These are phyloP conservation scores for Colletotrichum plurivorum DNA, from an alignment of 2,329 filamentous ascomycete genomes.

Conservation along the genomic window DNA sequence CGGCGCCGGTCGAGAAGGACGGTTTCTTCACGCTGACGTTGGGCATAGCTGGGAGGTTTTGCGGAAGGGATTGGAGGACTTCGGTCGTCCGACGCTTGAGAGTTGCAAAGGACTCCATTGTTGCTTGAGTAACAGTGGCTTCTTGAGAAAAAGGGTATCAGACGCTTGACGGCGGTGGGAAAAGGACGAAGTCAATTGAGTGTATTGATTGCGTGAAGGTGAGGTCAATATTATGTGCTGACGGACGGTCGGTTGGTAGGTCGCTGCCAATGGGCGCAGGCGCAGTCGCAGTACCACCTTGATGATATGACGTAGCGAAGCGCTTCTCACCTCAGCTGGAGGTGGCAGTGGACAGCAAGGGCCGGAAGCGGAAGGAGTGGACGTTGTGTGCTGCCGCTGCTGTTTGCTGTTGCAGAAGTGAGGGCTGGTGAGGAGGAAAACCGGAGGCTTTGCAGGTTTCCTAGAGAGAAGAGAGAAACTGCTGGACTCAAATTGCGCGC, in stretches of 20 bases:
- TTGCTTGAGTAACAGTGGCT: constrained; percentile 6
- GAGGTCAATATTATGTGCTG: constrained; percentile 36
- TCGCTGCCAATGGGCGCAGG: constrained; percentile 12
- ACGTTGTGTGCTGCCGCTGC: too few species aligned
- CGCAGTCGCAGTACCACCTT: not conserved
- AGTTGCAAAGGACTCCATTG: constrained; percentile 67
- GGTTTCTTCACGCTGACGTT: constrained; percentile 41
- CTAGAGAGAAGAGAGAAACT: constrained; percentile 15
- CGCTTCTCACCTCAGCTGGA: constrained; percentile 21
- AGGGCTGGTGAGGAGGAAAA: not conserved
- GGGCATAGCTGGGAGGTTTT: constrained; percentile 58
- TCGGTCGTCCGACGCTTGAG: constrained; percentile 70
- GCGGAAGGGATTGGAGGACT: constrained; percentile 64
- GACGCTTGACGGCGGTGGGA: not conserved
- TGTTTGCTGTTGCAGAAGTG: too few species aligned
- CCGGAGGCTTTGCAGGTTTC: constrained; percentile 4
- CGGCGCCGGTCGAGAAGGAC: constrained; percentile 26
- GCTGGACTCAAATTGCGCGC: constrained; percentile 3
- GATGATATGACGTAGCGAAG: constrained; percentile 38
- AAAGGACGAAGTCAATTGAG: not conserved
- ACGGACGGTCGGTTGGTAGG: constrained; percentile 1
- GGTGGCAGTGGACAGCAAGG: constrained; percentile 1
- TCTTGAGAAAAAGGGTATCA: constrained; percentile 1
- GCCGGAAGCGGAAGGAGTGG: constrained; percentile 22
- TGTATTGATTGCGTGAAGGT: constrained; percentile 24